Percentiles rank a stretch among this genome's conserved stretches.
Conservation (phyloP, 495 filamentous ascomycete species). For the Penicillium diatomitis region DNA sequence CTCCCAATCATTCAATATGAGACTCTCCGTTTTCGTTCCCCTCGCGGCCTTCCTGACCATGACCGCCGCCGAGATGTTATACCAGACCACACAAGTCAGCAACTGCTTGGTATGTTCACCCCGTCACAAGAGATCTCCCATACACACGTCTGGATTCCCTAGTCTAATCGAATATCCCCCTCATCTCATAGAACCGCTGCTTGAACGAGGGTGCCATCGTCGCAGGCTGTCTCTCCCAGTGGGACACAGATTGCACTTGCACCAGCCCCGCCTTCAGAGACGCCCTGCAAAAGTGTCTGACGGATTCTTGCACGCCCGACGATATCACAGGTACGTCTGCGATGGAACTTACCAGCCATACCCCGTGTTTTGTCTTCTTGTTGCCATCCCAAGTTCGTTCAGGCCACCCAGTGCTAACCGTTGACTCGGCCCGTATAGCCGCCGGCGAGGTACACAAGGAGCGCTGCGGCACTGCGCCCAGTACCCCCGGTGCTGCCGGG, state of each 20-base stretch:
- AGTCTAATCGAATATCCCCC: background rate
- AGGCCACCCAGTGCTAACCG: no score
- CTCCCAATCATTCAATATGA: conserved; percentile 13
- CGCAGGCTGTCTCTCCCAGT: conserved; percentile 11
- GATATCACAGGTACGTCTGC: conserved; percentile 9
- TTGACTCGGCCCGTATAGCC: background rate
- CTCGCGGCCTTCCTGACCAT: conserved; percentile 17
- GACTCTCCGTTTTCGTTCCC: conserved; percentile 19
- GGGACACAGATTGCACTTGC: conserved; percentile 14
- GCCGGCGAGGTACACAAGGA: conserved; percentile 10
- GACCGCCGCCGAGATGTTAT: conserved; percentile 8
- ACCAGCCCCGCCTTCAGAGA: conserved; percentile 11
- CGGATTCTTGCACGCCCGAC: conserved; percentile 6
- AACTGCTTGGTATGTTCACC: conserved; percentile 9
- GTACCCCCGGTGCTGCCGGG: background rate
- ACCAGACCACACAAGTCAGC: conserved; percentile 3
- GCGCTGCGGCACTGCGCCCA: conserved; percentile 6
- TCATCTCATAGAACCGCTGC: conserved; percentile 8
- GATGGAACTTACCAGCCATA: no score
- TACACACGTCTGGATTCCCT: background rate
- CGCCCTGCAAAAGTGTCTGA: conserved; percentile 8
- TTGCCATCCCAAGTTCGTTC: no score
- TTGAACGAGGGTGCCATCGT: conserved; percentile 8
- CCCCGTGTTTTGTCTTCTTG: no score
- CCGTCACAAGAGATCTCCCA: background rate